A percentile compares a stretch with the other conserved stretches of the same genome.
phyloP scores from a whole-genome alignment of 768 basidiomycete genomes.

The Galerina sulciceps region DNA sequence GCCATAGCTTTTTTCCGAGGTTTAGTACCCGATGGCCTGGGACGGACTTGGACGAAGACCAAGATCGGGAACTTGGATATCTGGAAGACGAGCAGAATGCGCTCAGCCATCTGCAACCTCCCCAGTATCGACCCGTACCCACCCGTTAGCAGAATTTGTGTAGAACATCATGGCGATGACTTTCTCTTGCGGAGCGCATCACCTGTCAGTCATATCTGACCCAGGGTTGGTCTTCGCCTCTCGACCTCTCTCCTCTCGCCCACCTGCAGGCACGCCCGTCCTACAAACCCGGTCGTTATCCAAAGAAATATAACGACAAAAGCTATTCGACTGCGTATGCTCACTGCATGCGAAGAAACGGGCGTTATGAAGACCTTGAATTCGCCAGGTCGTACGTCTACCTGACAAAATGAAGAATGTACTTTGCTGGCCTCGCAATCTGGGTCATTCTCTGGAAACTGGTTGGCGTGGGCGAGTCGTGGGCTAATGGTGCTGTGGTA shows the following conservation, averaged over 20 bases:
- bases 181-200: conserved; percentile 6
- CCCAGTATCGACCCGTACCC: neutral
- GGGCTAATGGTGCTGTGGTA: neutral
- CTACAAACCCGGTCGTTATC: neutral
- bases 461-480: neutral
- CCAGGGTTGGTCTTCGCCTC: neutral
- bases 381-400: conserved; percentile 35
- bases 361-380: conserved; percentile 17
- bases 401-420: conserved; percentile 32
- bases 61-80: neutral
- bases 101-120: neutral
- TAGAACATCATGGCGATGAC: neutral
- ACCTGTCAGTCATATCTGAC: neutral
- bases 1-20: no score
- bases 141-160: neutral
- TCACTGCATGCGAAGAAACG: neutral
- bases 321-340: neutral
- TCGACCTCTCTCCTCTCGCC: no score
- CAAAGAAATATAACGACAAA: neutral
- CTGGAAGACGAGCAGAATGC: conserved; percentile 4
- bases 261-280: no score
- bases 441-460: no score
- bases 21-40: no score
- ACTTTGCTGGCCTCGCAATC: conserved; percentile 29
- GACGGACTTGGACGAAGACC: no score